phyloP scores from a whole-genome alignment of 768 basidiomycete species.

The Kwoniella mangroviensis region DNA sequence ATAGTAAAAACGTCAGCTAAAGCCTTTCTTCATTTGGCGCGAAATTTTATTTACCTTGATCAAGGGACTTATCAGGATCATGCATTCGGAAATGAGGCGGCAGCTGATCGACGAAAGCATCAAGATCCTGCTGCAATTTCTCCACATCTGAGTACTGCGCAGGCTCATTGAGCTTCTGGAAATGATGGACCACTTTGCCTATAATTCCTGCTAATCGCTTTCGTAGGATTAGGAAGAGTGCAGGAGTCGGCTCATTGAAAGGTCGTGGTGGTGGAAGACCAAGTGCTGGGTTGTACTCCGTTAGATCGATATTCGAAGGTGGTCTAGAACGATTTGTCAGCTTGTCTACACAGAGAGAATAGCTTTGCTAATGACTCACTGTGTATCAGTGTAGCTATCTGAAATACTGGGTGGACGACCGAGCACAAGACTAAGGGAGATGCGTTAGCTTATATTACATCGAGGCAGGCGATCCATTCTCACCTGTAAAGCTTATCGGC shows the following conservation, averaged over 20 bases:
- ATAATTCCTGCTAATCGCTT: slow-evolving; percentile 82
- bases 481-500: slow-evolving; percentile 73
- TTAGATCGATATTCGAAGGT: slow-evolving; percentile 63
- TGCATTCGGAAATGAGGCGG: slow-evolving; percentile 64
- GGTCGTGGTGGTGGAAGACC: slow-evolving; percentile 40
- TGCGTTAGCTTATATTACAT: too few species aligned
- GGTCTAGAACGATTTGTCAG: slow-evolving; percentile 50
- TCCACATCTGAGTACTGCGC: slow-evolving; percentile 86
- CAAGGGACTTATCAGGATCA: slow-evolving; percentile 51
- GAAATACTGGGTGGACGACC: slow-evolving; percentile 82
- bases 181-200: slow-evolving; percentile 88
- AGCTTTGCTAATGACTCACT: slow-evolving; percentile 39
- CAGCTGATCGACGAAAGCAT: slow-evolving; percentile 74
- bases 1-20: slow-evolving; percentile 62
- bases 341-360: background rate
- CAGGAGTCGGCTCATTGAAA: slow-evolving; percentile 71
- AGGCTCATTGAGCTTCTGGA: slow-evolving; percentile 80
- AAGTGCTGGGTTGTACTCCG: slow-evolving; percentile 45
- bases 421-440: slow-evolving; percentile 72
- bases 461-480: background rate
- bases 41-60: slow-evolving; percentile 27
- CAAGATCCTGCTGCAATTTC: slow-evolving; percentile 78
- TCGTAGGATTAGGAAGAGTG: slow-evolving; percentile 87
- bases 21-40: slow-evolving; percentile 70
- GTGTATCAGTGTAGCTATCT: slow-evolving; percentile 82